These are phyloP conservation scores for Metarhizium robertsii DNA, from an alignment of 2,329 filamentous ascomycete genomes.

Conservation along the genomic window DNA sequence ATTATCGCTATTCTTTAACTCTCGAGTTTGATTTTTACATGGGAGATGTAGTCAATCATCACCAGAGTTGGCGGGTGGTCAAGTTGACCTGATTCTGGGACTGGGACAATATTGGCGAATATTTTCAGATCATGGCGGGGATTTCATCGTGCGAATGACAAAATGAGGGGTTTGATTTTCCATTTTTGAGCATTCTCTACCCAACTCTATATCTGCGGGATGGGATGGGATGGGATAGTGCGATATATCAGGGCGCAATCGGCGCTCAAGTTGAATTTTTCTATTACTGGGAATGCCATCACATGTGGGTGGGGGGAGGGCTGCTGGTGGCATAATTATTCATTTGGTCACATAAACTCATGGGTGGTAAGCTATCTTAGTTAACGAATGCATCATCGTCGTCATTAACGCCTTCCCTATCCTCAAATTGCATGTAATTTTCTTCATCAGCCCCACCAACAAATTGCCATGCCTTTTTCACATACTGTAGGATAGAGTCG, in stretches of 20 bases:
- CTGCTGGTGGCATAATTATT: not conserved
- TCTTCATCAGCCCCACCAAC: slow-evolving; percentile 43
- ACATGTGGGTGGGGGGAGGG: not conserved
- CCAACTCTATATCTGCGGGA: not conserved
- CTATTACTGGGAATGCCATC: not conserved
- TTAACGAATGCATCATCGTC: slow-evolving; percentile 46
- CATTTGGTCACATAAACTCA: not conserved
- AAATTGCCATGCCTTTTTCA: slow-evolving; percentile 61
- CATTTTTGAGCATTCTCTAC: not conserved
- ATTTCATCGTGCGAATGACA: no score
- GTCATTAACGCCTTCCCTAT: slow-evolving; percentile 53
- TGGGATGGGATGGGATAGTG: not conserved
- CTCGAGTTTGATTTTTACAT: no score
- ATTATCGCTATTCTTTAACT: no score
- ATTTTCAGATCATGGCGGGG: not conserved
- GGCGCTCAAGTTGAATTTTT: not conserved
- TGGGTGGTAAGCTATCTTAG: slow-evolving; percentile 10
- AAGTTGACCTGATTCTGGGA: not conserved
- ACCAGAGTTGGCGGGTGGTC: no score
- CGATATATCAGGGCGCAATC: not conserved
- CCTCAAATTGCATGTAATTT: slow-evolving; percentile 70
- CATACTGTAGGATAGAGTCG: slow-evolving; percentile 56
- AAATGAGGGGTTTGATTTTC: not conserved
- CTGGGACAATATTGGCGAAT: not conserved
- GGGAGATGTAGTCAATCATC: no score